Base-by-base conservation (phyloP, 108 stramenopile species). In the Nannochloropsis salina region DNA sequence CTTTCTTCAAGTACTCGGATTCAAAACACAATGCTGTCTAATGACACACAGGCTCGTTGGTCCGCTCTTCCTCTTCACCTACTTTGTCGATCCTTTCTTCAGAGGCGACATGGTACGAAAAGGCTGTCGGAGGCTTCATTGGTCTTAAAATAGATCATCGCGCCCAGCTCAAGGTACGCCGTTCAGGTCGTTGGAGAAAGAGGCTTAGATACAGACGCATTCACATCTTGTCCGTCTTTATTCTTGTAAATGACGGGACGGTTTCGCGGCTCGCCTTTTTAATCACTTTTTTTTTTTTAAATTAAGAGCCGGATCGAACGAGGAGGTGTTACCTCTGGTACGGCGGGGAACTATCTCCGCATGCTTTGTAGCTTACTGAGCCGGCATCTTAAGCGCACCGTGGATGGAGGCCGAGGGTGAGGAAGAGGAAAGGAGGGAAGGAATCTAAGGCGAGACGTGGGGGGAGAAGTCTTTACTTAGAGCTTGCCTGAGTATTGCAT, bases 351-450 rank as follows among this genome's bases (percentile, higher is more conserved):
- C 61, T 8, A 74, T n/a, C 15, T 74, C 5, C 61, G 61, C 8
- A 15, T 74, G 20, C 61, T 74, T n/a, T 74, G 61, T 6, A 74
- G 61, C 15, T 74, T 6, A n/a, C 61, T 74, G 20, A 74, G n/a
- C 61, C 15, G 5, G n/a, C 61, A 74, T 0, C 61, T 74, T 15
- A 74, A 74, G 61, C 61, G n/a, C 8, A 74, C 61, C 15, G 61
- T 74, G 15, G 61, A 74, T 74, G 61, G n/a, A 74, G 61, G 61
- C 15, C 15, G 61, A 74, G 61, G 61, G 61, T 74, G n/a, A n/a
- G 61, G 61, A 74, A n/a, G 6, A n/a, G n/a, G 61, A n/a, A n/a
- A 74, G 8, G 1, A n/a, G 61, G 61, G 5, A 74, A n/a, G 61
- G 61, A 15, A 6, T 15, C 47, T 15, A 31, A 31, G 31, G 31